Percentiles rank a stretch among this genome's conserved stretches.
Conservation (phyloP, 1,284 basidiomycete species). For the Cutaneotrichosporon dermatis region DNA sequence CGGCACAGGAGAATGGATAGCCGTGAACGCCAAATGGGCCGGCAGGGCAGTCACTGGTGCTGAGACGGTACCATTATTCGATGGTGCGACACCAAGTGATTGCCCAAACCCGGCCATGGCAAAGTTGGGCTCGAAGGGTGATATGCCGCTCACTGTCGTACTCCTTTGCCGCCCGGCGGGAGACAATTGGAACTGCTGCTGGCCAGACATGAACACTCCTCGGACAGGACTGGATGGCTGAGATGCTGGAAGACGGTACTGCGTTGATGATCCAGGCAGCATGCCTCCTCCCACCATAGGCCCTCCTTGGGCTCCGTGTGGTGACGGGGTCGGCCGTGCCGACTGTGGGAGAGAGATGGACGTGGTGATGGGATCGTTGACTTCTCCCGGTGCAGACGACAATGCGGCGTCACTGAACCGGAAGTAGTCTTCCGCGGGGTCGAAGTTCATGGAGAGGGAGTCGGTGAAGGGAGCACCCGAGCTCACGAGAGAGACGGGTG, state of each 20-base stretch:
- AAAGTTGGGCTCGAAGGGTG: conserved; percentile 15
- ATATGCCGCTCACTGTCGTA: conserved; percentile 41
- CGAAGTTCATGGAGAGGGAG: conserved; percentile 18
- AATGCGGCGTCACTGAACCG: conserved; percentile 29
- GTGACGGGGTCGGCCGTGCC: neutral
- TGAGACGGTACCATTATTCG: neutral
- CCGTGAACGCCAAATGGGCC: conserved; percentile 34
- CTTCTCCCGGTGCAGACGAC: neutral
- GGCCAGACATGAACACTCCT: conserved; percentile 27
- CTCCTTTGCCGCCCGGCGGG: conserved; percentile 35
- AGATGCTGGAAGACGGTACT: conserved; percentile 37
- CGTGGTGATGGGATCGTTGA: neutral
- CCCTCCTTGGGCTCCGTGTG: neutral
- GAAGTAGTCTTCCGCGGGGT: conserved; percentile 39
- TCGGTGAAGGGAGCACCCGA: conserved; percentile 38
- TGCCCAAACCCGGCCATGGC: neutral
- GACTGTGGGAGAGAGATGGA: neutral
- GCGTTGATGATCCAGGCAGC: neutral
- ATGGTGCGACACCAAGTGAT: neutral
- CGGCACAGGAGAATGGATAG: conserved; percentile 20
- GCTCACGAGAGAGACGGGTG: conserved; percentile 34
- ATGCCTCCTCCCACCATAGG: neutral
- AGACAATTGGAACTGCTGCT: conserved; percentile 21
- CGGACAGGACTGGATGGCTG: conserved; percentile 42
- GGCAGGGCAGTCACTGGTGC: conserved; percentile 27